Percentiles rank a stretch among this genome's conserved stretches.
Conservation (phyloP, 139 green algal species). For the Chlorella sp. region DNA sequence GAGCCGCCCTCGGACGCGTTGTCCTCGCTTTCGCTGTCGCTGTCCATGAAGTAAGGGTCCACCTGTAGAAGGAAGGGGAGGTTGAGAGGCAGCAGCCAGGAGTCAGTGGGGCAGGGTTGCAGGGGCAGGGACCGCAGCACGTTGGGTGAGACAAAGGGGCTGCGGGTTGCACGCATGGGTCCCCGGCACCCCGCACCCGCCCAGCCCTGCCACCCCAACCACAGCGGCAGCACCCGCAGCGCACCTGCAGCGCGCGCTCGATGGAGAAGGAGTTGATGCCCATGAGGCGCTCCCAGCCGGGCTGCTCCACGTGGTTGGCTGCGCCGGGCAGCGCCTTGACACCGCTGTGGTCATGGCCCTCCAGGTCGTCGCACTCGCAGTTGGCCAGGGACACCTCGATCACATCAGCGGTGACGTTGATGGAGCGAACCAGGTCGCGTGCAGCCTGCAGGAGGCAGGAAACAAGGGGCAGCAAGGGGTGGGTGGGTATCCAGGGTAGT, state of each 20-base stretch:
- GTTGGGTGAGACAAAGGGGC: too few species aligned
- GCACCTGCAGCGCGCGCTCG: slow-evolving; percentile 70
- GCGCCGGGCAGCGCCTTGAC: background rate
- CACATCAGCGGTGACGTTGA: slow-evolving; percentile 80
- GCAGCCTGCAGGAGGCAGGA: slow-evolving; percentile 9
- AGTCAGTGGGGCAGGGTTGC: background rate
- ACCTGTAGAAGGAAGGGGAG: slow-evolving; percentile 53
- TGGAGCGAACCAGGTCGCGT: slow-evolving; percentile 69
- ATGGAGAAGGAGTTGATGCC: slow-evolving; percentile 84
- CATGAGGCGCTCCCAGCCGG: slow-evolving; percentile 55
- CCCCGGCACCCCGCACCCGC: background rate
- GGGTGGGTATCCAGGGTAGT: background rate
- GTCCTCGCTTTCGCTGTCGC: slow-evolving; percentile 64
- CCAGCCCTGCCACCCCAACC: background rate
- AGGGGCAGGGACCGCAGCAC: background rate
- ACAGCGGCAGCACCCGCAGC: background rate
- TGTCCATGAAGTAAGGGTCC: slow-evolving; percentile 79
- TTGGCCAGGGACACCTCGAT: slow-evolving; percentile 76
- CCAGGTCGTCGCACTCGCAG: background rate
- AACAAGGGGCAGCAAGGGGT: background rate
- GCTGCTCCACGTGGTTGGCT: background rate
- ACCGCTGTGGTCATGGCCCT: background rate
- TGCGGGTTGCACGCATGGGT: too few species aligned
- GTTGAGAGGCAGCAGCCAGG: background rate
- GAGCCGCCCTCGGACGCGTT: slow-evolving; percentile 15